phyloP scores from a whole-genome alignment of 371 early-diverging fungal species.

The Actinomortierella ambigua region DNA sequence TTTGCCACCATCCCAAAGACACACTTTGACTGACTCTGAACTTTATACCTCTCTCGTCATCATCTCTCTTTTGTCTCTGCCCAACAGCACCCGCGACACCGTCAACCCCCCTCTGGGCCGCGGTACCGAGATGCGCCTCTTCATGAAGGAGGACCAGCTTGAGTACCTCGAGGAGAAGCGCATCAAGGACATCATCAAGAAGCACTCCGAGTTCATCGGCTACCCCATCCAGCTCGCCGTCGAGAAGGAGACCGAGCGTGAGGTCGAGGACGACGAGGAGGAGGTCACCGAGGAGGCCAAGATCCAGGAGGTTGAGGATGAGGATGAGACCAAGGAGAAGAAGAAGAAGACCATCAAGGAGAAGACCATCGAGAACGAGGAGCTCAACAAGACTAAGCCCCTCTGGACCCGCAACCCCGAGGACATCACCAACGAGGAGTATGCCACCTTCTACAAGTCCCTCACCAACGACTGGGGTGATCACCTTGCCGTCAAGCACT shows the following conservation, averaged over 20 bases:
- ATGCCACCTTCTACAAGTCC: slow-evolving; percentile 93
- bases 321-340: slow-evolving; percentile 68
- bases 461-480: slow-evolving; percentile 97
- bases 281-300: slow-evolving; percentile 66
- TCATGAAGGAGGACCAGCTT: slow-evolving; percentile 91
- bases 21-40: too few species aligned
- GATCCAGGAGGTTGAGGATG: slow-evolving; percentile 74
- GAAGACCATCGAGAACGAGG: slow-evolving; percentile 78
- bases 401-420: slow-evolving; percentile 96
- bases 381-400: slow-evolving; percentile 93
- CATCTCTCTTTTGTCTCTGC: too few species aligned
- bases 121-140: slow-evolving; percentile 89
- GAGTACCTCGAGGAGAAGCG: slow-evolving; percentile 92
- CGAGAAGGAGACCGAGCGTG: slow-evolving; percentile 92
- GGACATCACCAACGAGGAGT: slow-evolving; percentile 89
- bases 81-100: slow-evolving; percentile 71
- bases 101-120: slow-evolving; percentile 78
- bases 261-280: slow-evolving; percentile 77
- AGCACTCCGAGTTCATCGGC: slow-evolving; percentile 94
- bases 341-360: slow-evolving; percentile 83
- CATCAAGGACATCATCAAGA: slow-evolving; percentile 92
- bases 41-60: too few species aligned
- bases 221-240: slow-evolving; percentile 92
- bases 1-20: too few species aligned
- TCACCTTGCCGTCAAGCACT: slow-evolving; percentile 91